Evolutionary conservation across 192 early-diverging fungal species (phyloP).

Genomic region (Backusella tuberculispora): DNA sequence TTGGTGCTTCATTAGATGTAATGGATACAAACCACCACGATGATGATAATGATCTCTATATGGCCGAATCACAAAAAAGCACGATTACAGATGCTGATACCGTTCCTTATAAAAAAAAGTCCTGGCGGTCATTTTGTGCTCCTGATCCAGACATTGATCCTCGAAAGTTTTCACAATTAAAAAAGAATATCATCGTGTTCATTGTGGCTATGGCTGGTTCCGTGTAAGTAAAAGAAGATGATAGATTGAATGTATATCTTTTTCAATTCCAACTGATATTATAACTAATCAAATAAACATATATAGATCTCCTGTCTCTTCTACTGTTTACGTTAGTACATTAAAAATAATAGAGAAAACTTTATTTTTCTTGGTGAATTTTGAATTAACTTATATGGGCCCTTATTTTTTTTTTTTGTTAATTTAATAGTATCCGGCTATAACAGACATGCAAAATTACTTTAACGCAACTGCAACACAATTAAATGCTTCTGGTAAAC

Average conservation of each 20-base stretch:
- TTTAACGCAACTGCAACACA: constrained; percentile 32
- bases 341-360: background rate
- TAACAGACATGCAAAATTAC: constrained; percentile 32
- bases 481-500: constrained; percentile 39
- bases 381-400: background rate
- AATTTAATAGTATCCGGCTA: constrained; percentile 28
- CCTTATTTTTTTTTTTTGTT: background rate
- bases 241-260: no score
- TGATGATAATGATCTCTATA: background rate
- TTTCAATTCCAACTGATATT: background rate
- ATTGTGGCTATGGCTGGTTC: constrained; percentile 18
- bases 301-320: constrained; percentile 31
- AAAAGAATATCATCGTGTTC: constrained; percentile 20
- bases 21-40: no score
- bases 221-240: constrained; percentile 1
- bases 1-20: background rate
- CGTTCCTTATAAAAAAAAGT: background rate
- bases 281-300: no score
- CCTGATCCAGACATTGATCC: constrained; percentile 10
- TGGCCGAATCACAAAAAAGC: background rate
- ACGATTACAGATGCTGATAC: background rate
- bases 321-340: constrained; percentile 32
- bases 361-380: background rate
- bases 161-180: background rate
- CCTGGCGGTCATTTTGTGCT: background rate